Base-by-base conservation (phyloP, 2,329 filamentous ascomycete genomes). In the Penicillium paneum region DNA sequence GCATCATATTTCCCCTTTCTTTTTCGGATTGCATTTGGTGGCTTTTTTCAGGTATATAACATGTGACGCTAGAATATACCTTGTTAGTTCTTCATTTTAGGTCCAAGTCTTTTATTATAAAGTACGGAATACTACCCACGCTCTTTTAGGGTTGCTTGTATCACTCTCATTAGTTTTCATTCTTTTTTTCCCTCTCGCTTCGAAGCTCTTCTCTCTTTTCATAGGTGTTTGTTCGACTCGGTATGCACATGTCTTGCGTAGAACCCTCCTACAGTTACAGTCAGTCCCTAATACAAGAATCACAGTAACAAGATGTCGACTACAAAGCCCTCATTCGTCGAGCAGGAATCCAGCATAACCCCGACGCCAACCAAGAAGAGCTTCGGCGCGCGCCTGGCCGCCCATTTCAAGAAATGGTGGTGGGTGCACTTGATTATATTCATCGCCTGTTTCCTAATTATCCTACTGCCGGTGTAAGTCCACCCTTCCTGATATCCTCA, bases 391-490 rank as follows among this genome's bases (percentile, higher is more conserved):
- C 64, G 68, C 8, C 38, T 71, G 6, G 62, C 52, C 7, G 64
- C 68, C 8, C 69, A 76, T 52, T 74, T 64, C 49, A 75, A 71
- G 67, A 72, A 72, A 52, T 83, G 74, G 61, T 84, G 81, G 81
- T 83, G 81, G 81, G 53, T 76, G 34, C 73, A 81, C 64, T 52
- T 83, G 31, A 74, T 84, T 44, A 66, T 79, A 8, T 73, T 84
- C 58, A 73, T 78, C 51, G 63, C 77, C n/a, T 64, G 79, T 26
- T 72, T 82, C 26, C 68, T 87, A 40, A 74, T 85, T 19, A 68
- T 86, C 47, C 67, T 79, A 2, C 68, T 86, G 32, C 82, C 81
- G 35, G 68, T 86, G 81, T 84, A 76, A 74, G 80, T 74, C n/a
- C 28, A 4, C n/a, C 2, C n/a, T 8, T 32, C 31, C 31, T 6